Evolutionary conservation across 2,329 filamentous ascomycete genomes (phyloP), one percentile per base, ranked within the genome.

Genomic region (Apiospora marii): DNA sequence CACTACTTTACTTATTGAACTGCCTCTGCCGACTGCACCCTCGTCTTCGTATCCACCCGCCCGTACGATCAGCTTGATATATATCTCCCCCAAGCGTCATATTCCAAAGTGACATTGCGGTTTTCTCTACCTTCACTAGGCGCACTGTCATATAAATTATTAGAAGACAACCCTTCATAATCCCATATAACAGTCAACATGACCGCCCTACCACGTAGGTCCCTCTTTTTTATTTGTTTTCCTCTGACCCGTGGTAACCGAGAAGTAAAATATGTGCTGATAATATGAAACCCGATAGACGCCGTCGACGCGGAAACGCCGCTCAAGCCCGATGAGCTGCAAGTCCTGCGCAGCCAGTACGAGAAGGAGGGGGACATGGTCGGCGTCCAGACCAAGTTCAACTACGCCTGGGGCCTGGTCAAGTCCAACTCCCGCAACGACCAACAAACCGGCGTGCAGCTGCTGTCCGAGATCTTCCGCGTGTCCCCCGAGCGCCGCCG

Each of bases 401-500:
- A 99, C 91, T 98, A 96, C 83, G 96, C 96, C 81, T 99, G 96
- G 96, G 96, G 96, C 77, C 90, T 99, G 77, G 98, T 99, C 79
- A 99, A 98, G 87, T 98, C 96, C 74, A 92, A 91, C 81, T 85
- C 88, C 70, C 94, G 96, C 76, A 83, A 88, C 81, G 95, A 99
- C 79, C 96, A 98, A 83, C 96, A 98, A 87, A 92, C 96, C 83
- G 96, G 96, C 79, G 95, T 98, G 75, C 94, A 94, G 76, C 90
- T 98, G 46, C 92, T 98, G 73, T 95, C 94, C 78, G 96, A 98
- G 78, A 99, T 99, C 85, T 99, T 98, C 88, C 94, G 96, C 81
- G 92, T 92, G 73, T 93, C 94, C 48, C 95, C 94, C 76, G 96
- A 98, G 84, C 94, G 96, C 78, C 92, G 96, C 80, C 92, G 96